Conservation (phyloP, 2,329 filamentous ascomycete species). For the Aspergillus ochraceoroseus region DNA sequence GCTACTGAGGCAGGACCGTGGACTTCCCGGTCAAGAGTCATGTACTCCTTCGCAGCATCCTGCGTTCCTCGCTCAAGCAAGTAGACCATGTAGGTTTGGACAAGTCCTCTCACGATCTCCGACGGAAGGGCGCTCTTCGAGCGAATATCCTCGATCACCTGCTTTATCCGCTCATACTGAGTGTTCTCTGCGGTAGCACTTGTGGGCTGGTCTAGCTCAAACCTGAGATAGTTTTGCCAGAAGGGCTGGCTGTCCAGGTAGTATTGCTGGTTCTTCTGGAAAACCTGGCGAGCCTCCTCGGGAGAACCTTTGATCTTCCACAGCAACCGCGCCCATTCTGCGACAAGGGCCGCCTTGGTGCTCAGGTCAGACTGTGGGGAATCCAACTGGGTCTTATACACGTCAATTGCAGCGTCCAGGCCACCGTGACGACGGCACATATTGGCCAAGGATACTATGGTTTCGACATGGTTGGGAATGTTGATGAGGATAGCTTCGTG, state of each 20-base stretch:
- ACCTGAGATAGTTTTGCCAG: slow-evolving; percentile 83
- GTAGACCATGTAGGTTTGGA: slow-evolving; percentile 74
- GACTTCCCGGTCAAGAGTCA: slow-evolving; percentile 76
- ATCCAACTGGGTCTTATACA: slow-evolving; percentile 77
- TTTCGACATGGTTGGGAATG: slow-evolving; percentile 78
- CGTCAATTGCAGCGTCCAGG: slow-evolving; percentile 74
- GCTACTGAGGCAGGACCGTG: slow-evolving; percentile 58
- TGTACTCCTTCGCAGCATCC: slow-evolving; percentile 78
- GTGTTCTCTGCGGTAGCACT: slow-evolving; percentile 58
- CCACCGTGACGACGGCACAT: slow-evolving; percentile 77
- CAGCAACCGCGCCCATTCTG: slow-evolving; percentile 78
- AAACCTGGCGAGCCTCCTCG: slow-evolving; percentile 77
- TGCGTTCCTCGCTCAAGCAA: slow-evolving; percentile 77
- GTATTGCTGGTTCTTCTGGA: slow-evolving; percentile 73
- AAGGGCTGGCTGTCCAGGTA: slow-evolving; percentile 82
- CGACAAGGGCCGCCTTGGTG: slow-evolving; percentile 79
- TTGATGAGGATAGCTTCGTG: slow-evolving; percentile 72
- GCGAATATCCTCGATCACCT: slow-evolving; percentile 70
- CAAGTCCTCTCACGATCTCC: slow-evolving; percentile 66
- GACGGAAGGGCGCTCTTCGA: slow-evolving; percentile 65
- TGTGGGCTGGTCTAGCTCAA: slow-evolving; percentile 80
- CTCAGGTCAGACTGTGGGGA: slow-evolving; percentile 65
- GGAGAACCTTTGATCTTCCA: slow-evolving; percentile 82
- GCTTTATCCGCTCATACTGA: slow-evolving; percentile 70
- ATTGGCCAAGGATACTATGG: slow-evolving; percentile 82